A percentile compares a stretch with the other conserved stretches of the same genome.
phyloP scores from a whole-genome alignment of 306 rosid genomes.

The Gynostemma pentaphyllum region DNA sequence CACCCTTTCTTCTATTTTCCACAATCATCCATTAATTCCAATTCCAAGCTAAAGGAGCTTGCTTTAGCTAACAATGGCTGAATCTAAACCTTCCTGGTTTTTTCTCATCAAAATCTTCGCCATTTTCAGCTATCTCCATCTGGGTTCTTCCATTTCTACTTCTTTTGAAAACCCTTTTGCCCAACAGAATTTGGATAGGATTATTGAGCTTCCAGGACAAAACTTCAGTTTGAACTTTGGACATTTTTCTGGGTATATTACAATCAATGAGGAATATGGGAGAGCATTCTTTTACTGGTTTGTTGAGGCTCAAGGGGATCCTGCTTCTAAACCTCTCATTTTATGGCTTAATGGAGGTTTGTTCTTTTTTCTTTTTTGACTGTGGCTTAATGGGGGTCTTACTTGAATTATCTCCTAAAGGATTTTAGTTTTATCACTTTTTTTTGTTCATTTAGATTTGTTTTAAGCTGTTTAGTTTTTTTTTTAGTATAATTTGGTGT shows the following conservation, averaged over 20 bases:
- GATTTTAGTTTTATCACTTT: no score
- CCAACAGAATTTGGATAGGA: conserved; percentile 37
- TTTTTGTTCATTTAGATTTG: not conserved
- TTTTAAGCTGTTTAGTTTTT: not conserved
- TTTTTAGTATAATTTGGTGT: no score
- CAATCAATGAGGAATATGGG: conserved; percentile 46
- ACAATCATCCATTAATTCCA: no score
- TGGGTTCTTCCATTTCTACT: conserved; percentile 10
- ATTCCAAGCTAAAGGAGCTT: not conserved
- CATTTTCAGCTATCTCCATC: conserved; percentile 16
- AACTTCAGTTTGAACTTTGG: conserved; percentile 30
- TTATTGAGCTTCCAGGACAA: conserved; percentile 43
- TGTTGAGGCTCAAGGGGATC: conserved; percentile 37
- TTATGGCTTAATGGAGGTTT: conserved; percentile 71
- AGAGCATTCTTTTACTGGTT: conserved; percentile 68
- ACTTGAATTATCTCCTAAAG: no score
- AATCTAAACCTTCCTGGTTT: conserved; percentile 7
- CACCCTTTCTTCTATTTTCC: not conserved
- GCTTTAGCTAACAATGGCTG: not conserved
- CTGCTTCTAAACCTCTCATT: conserved; percentile 49
- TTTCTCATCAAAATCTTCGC: conserved; percentile 13
- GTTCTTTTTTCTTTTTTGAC: not conserved
- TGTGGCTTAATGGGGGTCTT: not conserved
- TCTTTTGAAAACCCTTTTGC: conserved; percentile 19
- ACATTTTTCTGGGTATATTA: conserved; percentile 56